Conservation (phyloP, 2,329 filamentous ascomycete genomes). For the Dothiorella sarmentorum region DNA sequence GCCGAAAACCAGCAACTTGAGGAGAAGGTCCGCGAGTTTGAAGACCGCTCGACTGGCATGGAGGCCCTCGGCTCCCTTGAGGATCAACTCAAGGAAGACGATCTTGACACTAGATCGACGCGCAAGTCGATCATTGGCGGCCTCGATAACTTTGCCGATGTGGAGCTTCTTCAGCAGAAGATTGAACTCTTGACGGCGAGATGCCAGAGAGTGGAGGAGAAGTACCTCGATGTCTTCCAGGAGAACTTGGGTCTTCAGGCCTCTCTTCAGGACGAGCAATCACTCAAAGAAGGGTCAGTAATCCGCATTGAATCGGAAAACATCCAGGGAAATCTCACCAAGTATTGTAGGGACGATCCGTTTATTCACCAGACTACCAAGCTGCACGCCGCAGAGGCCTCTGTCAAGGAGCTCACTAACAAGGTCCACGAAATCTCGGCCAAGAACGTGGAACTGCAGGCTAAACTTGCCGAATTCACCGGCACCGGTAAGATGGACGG, state of each 20-base stretch:
- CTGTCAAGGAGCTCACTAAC: slow-evolving; percentile 21
- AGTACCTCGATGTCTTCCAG: slow-evolving; percentile 42
- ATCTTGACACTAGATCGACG: neutral
- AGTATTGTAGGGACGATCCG: slow-evolving; percentile 22
- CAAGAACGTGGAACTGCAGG: slow-evolving; percentile 19
- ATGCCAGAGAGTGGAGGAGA: slow-evolving; percentile 36
- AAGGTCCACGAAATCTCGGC: slow-evolving; percentile 16
- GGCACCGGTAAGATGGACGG: slow-evolving; percentile 22
- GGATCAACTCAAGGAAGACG: slow-evolving; percentile 34
- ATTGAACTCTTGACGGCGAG: slow-evolving; percentile 38
- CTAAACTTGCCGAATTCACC: slow-evolving; percentile 9
- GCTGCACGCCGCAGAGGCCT: slow-evolving; percentile 33
- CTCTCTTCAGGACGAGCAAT: slow-evolving; percentile 32
- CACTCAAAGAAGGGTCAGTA: slow-evolving; percentile 26
- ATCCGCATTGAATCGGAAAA: slow-evolving; percentile 22
- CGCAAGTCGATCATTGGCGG: slow-evolving; percentile 15
- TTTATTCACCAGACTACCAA: slow-evolving; percentile 40
- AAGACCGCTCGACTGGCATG: slow-evolving; percentile 22
- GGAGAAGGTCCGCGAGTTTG: slow-evolving; percentile 42
- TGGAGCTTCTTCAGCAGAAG: slow-evolving; percentile 39
- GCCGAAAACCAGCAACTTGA: slow-evolving; percentile 48
- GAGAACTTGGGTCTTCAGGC: slow-evolving; percentile 39
- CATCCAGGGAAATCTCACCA: slow-evolving; percentile 1
- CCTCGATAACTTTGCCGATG: slow-evolving; percentile 17
- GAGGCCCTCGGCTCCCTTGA: slow-evolving; percentile 33